Evolutionary conservation across 73 alveolate genomes (phyloP), one percentile per base, ranked within the genome.

Genomic region (Paramecium biaurelia): DNA sequence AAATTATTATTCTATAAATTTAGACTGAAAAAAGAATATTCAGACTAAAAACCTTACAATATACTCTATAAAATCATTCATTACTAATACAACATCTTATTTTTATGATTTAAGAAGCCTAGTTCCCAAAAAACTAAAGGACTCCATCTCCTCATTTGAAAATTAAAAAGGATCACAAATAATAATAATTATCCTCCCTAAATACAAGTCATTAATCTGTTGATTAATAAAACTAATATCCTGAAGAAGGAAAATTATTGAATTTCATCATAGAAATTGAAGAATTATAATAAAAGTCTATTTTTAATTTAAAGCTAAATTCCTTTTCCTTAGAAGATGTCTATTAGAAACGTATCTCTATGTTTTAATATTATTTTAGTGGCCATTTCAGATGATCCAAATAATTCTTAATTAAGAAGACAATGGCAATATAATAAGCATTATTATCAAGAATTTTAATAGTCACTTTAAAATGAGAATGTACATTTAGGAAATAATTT

Each of bases 341-440:
- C 28, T 4, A 63, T 14, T 63, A 63, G 45, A 63, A 26, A 63
- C 6, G 82, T 63, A 63, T 26, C 10, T 53, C 32, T 0, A 53
- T 37, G 1, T 23, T 32, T 63, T 5, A 12, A 2, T 15, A 15
- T 72, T 15, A n/a, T 3, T 72, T 11, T 34, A 72, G 86, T 72
- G 28, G 86, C 86, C 15, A 35, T 72, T 26, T 2, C 56, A 32
- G 74, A 79, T 42, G 90, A 79, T 43, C 74, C 72, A 6, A 79
- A 79, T 79, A 79, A 79, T 79, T 20, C 90, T 11, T 79, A 79
- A 79, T 12, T 79, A 2, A 37, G 90, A 41, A 79, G 89, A 20
- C 11, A 76, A 20, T 41, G 38, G 38, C 38, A 26, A 37, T 76
- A 76, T 41, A 37, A 76, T 76, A 24, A 37, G n/a, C 26, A 41